Base-by-base conservation (phyloP, 352 stramenopile species). In the Thraustotheca clavata region DNA sequence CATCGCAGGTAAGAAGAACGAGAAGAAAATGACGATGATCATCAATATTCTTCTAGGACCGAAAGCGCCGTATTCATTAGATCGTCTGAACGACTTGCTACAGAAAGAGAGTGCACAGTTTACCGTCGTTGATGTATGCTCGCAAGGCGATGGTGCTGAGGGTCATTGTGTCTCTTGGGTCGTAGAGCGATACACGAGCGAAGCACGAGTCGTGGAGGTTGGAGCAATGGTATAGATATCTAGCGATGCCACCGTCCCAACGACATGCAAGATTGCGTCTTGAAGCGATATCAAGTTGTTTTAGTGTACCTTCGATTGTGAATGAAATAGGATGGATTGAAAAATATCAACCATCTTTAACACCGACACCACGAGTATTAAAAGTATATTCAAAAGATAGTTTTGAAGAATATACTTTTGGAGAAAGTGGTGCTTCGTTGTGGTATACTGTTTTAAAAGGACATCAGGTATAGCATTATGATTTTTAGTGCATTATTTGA, bases 361-460 rank as follows among this genome's bases (percentile, higher is more conserved):
- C 43, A 18, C 9, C 43, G n/a, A 52, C 43, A 14, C 43, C 43
- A 9, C 43, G 43, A 2, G 24, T 35, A 9, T 9, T 52, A 24
- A 14, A 52, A 31, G 43, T 80, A 72, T 77, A 70, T 32, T 67
- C 72, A 8, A 69, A 60, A 0, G 73, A 72, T 31, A 80, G 71
- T 59, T 80, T 76, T 65, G 77, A 69, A 12, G 73, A 80, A 49
- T 78, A 71, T 52, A 71, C 76, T 41, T 67, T 79, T n/a, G 72
- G 77, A 33, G 75, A 74, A 59, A 73, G 75, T 14, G 75, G 75
- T 34, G 77, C 73, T 3, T 80, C 73, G 12, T 67, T 79, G 11
- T 83, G 75, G 75, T 75, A 79, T 59, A 68, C 79, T 59, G 60
- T 83, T 29, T 70, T 76, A 46, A 47, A 61, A 36, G 75, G 75